Conservation (phyloP, 2,329 filamentous ascomycete genomes). For the Penicillium hordei region DNA sequence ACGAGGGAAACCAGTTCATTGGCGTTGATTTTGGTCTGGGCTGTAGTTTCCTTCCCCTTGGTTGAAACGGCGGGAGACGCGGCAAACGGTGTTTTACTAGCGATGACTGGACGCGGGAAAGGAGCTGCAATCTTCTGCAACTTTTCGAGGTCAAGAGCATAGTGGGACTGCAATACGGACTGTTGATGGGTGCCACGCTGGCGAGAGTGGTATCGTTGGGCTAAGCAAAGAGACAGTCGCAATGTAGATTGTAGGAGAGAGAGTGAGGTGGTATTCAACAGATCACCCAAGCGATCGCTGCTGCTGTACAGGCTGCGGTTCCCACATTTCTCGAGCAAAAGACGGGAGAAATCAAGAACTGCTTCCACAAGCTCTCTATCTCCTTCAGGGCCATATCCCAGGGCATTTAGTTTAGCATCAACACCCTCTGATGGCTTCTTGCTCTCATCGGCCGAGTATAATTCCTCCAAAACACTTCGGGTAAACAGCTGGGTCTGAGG, state of each 20-base stretch:
- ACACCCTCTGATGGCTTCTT: conserved; percentile 55
- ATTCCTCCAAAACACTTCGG: conserved; percentile 34
- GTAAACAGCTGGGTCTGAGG: conserved; percentile 78
- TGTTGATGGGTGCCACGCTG: conserved; percentile 73
- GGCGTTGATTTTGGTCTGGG: conserved; percentile 62
- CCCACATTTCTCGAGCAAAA: conserved; percentile 90
- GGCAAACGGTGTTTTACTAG: conserved; percentile 52
- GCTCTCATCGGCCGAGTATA: conserved; percentile 61
- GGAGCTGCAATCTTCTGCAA: conserved; percentile 80
- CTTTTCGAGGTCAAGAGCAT: conserved; percentile 69
- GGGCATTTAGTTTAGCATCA: conserved; percentile 54
- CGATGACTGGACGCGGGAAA: conserved; percentile 70
- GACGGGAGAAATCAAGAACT: conserved; percentile 79
- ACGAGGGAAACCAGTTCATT: conserved; percentile 79
- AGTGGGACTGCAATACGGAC: conserved; percentile 79
- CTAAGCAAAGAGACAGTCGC: conserved; percentile 78
- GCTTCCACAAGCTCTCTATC: conserved; percentile 77
- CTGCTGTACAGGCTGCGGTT: conserved; percentile 96
- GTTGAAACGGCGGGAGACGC: conserved; percentile 54
- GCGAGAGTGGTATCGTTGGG: conserved; percentile 88
- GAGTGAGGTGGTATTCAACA: conserved; percentile 83
- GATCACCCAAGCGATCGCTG: conserved; percentile 81
- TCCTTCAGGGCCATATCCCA: conserved; percentile 71
- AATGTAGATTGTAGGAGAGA: conserved; percentile 75
- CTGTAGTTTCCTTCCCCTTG: conserved; percentile 75